A percentile compares a stretch with the other conserved stretches of the same genome.
Evolutionary conservation across 2,329 filamentous ascomycete genomes (phyloP).

Genomic region (Fusarium sp.): DNA sequence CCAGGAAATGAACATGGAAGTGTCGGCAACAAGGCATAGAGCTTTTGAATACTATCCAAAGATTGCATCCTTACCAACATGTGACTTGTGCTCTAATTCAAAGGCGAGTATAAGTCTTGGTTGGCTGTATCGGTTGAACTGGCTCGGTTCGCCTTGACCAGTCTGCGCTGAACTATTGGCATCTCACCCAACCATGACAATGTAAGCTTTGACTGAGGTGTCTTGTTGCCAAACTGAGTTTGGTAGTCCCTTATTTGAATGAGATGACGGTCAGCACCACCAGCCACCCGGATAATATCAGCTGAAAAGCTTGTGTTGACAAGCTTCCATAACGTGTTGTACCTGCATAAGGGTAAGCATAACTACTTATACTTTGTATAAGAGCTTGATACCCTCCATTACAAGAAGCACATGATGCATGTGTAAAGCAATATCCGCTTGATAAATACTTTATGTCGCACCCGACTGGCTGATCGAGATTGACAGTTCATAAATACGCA

Average conservation of each 20-base stretch:
- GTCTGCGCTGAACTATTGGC: too few species aligned
- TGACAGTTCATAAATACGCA: constrained; percentile 7
- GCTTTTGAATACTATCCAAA: too few species aligned
- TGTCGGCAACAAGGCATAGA: too few species aligned
- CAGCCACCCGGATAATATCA: not conserved
- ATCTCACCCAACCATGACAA: too few species aligned
- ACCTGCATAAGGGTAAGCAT: constrained; percentile 14
- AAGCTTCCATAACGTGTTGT: not conserved
- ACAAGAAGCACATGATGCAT: not conserved
- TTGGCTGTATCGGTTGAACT: too few species aligned
- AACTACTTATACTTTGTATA: constrained; percentile 4
- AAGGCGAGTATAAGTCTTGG: too few species aligned
- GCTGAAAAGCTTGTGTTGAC: not conserved
- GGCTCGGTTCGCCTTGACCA: too few species aligned
- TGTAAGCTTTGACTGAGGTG: too few species aligned
- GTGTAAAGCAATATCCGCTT: not conserved
- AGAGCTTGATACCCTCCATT: not conserved
- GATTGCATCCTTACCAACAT: too few species aligned
- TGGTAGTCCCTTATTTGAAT: not conserved
- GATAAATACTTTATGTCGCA: not conserved
- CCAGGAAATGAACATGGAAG: too few species aligned
- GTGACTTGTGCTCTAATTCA: too few species aligned
- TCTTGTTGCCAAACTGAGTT: not conserved
- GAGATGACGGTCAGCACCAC: not conserved
- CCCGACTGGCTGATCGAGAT: not conserved